A percentile compares a stretch with the other conserved stretches of the same genome.
These are phyloP conservation scores for Phyllostachys edulis DNA, from an alignment of 176 grass and related monocot species.

Conservation along the genomic window DNA sequence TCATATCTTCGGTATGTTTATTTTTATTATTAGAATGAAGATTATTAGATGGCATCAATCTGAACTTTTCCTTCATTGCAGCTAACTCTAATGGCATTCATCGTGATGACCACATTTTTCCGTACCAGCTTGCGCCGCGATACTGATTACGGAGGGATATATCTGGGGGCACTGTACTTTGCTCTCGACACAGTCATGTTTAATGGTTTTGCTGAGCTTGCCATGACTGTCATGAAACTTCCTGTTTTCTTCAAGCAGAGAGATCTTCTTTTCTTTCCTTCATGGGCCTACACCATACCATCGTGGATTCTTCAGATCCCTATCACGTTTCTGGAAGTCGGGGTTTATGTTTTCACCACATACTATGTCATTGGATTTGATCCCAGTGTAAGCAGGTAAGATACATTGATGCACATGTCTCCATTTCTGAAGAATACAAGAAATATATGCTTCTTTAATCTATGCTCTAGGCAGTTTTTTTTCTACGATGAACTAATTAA, in stretches of 20 bases:
- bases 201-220: constrained; percentile 78
- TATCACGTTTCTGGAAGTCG: constrained; percentile 84
- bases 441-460: background rate
- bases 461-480: background rate
- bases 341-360: constrained; percentile 66
- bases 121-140: constrained; percentile 66
- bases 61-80: constrained; percentile 40
- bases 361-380: constrained; percentile 89
- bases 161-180: constrained; percentile 76
- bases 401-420: constrained; percentile 7
- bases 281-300: constrained; percentile 79
- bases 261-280: constrained; percentile 84
- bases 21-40: constrained; percentile 21
- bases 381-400: constrained; percentile 63
- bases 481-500: constrained; percentile 5
- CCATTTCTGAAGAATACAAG: background rate
- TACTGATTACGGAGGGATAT: constrained; percentile 41
- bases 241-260: constrained; percentile 89
- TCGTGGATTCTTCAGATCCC: constrained; percentile 88
- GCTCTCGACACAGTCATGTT: constrained; percentile 75
- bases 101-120: constrained; percentile 82
- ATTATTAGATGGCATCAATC: constrained; percentile 17
- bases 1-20: constrained; percentile 11
- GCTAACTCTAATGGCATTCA: constrained; percentile 67
- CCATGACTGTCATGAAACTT: constrained; percentile 75